These are phyloP conservation scores for Geotrichum reessii DNA, from an alignment of 1,139 yeast species.

Conservation along the genomic window DNA sequence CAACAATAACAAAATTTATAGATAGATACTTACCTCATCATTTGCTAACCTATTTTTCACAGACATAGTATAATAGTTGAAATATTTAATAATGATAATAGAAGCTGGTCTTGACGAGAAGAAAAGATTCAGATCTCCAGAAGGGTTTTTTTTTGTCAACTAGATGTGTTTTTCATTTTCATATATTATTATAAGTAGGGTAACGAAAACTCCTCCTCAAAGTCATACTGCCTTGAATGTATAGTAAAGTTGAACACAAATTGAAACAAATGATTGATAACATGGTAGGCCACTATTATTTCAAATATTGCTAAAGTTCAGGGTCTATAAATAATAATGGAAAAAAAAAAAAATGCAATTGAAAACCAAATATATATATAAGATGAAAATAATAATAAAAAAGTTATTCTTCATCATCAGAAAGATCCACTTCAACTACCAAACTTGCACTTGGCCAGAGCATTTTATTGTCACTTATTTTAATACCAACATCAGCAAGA, in stretches of 20 bases:
- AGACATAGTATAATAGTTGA: constrained; percentile 7
- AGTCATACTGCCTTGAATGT: too few species aligned
- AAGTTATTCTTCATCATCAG: constrained; percentile 37
- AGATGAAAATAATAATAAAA: not conserved
- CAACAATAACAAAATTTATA: not conserved
- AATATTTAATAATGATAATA: not conserved
- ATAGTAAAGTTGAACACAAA: not conserved
- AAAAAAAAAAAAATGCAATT: not conserved
- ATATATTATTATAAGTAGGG: not conserved
- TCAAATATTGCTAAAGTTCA: not conserved
- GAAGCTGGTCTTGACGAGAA: not conserved
- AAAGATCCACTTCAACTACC: constrained; percentile 44
- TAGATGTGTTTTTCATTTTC: not conserved
- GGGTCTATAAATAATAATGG: not conserved
- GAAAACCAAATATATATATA: not conserved
- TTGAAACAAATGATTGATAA: not conserved
- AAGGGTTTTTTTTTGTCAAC: not conserved
- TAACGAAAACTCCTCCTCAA: too few species aligned
- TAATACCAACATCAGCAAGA: constrained; percentile 27
- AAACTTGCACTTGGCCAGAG: constrained; percentile 60
- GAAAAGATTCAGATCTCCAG: not conserved
- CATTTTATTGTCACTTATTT: constrained; percentile 41
- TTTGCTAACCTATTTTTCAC: constrained; percentile 20
- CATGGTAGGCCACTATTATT: not conserved
- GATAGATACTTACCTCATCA: constrained; percentile 23